These are phyloP conservation scores for Russula dissimulans DNA, from an alignment of 768 basidiomycete species.

Conservation along the genomic window DNA sequence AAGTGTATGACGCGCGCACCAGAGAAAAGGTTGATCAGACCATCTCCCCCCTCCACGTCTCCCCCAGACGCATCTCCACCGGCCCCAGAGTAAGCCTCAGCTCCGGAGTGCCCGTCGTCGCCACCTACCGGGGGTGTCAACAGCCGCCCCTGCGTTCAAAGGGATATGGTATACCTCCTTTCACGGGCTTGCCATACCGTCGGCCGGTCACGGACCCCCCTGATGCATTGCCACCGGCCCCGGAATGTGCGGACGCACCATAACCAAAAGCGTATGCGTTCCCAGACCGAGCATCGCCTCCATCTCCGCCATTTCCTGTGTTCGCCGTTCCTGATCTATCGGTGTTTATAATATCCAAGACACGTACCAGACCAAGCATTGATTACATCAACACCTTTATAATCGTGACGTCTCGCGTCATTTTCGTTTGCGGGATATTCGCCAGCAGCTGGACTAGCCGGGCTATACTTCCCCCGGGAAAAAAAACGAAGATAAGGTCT, in stretches of 20 bases:
- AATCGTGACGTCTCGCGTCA: neutral
- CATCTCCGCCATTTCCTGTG: conserved; percentile 9
- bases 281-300: conserved; percentile 7
- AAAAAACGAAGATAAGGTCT: neutral
- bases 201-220: neutral
- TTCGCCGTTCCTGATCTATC: neutral
- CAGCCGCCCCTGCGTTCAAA: neutral
- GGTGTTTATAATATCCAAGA: neutral
- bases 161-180: neutral
- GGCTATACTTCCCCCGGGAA: neutral
- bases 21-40: conserved; percentile 11
- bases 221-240: conserved; percentile 2
- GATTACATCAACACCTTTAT: neutral
- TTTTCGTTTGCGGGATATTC: neutral
- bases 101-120: neutral
- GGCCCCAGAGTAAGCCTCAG: conserved; percentile 3
- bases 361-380: conserved; percentile 4
- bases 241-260: neutral
- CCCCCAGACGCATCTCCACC: conserved; percentile 16
- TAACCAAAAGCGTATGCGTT: neutral
- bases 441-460: neutral
- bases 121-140: neutral
- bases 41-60: neutral
- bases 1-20: neutral
- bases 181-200: neutral